A percentile compares a stretch with the other conserved stretches of the same genome.
Conservation (phyloP, 768 basidiomycete species). For the Lentinula edodes region DNA sequence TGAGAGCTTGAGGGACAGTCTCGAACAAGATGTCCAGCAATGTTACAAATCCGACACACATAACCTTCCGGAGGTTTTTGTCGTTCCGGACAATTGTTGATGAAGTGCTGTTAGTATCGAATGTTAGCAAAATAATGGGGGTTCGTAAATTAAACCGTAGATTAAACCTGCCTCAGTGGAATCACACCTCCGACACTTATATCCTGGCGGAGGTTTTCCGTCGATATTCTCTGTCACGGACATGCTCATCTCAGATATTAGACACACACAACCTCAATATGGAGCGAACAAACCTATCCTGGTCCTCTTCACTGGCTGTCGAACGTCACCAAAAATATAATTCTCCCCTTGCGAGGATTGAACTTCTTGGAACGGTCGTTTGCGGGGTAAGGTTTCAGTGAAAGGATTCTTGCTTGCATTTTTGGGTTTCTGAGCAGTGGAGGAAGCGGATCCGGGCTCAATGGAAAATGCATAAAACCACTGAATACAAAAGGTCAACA, state of each 20-base stretch:
- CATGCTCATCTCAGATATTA: background rate
- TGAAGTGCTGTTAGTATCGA: conserved; percentile 53
- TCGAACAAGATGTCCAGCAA: conserved; percentile 79
- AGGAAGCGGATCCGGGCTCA: conserved; percentile 38
- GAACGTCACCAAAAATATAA: conserved; percentile 64
- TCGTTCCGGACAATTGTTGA: conserved; percentile 70
- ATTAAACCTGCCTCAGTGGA: conserved; percentile 54
- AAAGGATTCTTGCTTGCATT: conserved; percentile 76
- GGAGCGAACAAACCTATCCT: conserved; percentile 39
- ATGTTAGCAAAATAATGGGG: background rate
- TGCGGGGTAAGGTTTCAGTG: conserved; percentile 35
- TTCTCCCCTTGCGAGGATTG: conserved; percentile 44
- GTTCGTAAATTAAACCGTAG: conserved; percentile 11
- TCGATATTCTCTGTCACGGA: conserved; percentile 12
- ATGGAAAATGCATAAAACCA: conserved; percentile 99
- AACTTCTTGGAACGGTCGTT: conserved; percentile 44
- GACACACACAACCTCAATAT: background rate
- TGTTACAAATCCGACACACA: conserved; percentile 80
- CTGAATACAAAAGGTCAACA: conserved; percentile 29
- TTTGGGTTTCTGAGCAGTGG: conserved; percentile 38
- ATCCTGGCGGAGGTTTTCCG: conserved; percentile 61
- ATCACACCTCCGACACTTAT: conserved; percentile 75
- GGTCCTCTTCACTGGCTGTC: conserved; percentile 51
- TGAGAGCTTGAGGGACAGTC: conserved; percentile 71
- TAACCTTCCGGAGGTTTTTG: conserved; percentile 79